Base-by-base conservation (phyloP, 176 grass and related monocot genomes). In the Carex cristatella region DNA sequence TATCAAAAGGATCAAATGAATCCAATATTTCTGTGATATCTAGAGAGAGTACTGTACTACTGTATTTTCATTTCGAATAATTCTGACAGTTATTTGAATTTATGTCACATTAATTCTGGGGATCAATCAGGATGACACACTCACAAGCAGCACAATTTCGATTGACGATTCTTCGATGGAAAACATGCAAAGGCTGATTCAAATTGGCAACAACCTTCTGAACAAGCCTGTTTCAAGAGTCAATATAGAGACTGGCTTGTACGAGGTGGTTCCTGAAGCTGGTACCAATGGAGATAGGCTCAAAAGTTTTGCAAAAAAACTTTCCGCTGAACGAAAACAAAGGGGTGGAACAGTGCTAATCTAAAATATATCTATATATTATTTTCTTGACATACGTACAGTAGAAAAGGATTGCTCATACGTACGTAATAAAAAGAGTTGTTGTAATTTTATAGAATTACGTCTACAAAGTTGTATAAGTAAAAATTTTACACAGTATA, bases 221-320 rank as follows among this genome's bases (percentile, higher is more conserved):
- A 86, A 87, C 75, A 91, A 4, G 53, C 54, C 11, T 0, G 84
- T 12, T 57, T 91, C 88, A 37, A 88, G 70, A 79, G 86, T 97
- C 23, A 74, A 94, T 59, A 0, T 92, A 4, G 94, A 97, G 88
- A 92, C 80, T 0, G 90, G 92, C 9, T 68, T 11, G 23, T 90
- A 58, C 8, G 85, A 89, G 58, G 15, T 63, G 0, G 72, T 88
- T 19, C 0, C 3, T 0, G 59, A 27, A 0, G 79, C 61, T 8
- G 80, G 81, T 16, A 94, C 88, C 28, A 97, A 97, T 4, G 88
- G 85, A 61, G 35, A 97, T 12, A 90, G 79, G 49, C 87, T 94
- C 0, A 1, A 0, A 37, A 13, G 0, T 35, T 87, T 94, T 10
- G 91, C 94, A 13, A 0, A 28, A 0, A 81, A 83, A 51, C 75